Evolutionary conservation across 177 flowering plant species (phyloP).

Genomic region (Vitis hybrid): DNA sequence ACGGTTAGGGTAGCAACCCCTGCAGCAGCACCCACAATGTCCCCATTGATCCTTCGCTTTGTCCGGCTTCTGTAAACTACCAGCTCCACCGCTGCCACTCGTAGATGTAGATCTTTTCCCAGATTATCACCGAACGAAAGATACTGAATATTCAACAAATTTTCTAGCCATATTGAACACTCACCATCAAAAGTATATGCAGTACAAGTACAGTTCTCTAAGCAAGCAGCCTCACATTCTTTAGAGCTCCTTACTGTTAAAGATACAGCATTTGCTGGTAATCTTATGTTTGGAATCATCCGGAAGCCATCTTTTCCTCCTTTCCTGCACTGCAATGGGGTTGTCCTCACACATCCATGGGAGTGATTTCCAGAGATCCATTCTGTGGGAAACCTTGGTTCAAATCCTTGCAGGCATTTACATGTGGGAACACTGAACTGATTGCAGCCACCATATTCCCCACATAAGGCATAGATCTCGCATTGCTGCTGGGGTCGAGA

Average conservation of each 20-base stretch:
- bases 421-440: not conserved
- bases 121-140: not conserved
- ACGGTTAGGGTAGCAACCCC: not conserved
- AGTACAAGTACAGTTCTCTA: too few relatives aligned
- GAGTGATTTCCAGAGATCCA: not conserved
- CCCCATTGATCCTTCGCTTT: not conserved
- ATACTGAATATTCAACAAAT: slow-evolving; percentile 2
- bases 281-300: not conserved
- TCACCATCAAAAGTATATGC: not conserved
- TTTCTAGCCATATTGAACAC: slow-evolving; percentile 1
- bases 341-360: not conserved
- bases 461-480: not conserved
- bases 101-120: slow-evolving; percentile 2
- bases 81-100: not conserved
- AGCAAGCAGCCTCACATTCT: not conserved
- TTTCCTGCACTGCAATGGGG: not conserved
- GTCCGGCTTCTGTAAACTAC: not conserved
- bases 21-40: not conserved
- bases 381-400: not conserved
- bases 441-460: slow-evolving; percentile 2
- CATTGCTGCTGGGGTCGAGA: not conserved
- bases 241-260: not conserved
- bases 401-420: slow-evolving; percentile 3
- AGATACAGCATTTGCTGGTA: not conserved
- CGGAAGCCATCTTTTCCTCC: not conserved